These are phyloP conservation scores for Pythium myriotylum DNA, from an alignment of 352 stramenopile species.

Conservation along the genomic window DNA sequence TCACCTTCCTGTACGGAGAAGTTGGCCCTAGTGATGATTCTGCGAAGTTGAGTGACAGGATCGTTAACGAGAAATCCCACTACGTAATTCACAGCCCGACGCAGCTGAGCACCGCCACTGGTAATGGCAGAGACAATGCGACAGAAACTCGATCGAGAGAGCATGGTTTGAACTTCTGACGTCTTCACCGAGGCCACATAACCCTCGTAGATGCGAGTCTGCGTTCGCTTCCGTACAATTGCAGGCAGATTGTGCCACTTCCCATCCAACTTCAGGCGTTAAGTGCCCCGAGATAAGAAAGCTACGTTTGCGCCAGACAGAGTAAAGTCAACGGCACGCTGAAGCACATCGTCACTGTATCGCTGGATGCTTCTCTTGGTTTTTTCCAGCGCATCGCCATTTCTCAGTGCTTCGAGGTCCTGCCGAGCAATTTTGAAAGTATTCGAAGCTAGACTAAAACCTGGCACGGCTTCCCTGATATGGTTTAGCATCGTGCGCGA, in stretches of 20 bases:
- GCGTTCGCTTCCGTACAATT: no score
- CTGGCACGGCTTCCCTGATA: no score
- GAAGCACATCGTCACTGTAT: no score
- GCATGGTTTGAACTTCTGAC: background rate
- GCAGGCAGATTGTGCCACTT: no score
- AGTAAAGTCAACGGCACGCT: background rate
- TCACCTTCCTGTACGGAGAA: background rate
- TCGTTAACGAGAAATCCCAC: constrained; percentile 5
- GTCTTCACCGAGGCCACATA: background rate
- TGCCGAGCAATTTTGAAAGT: background rate
- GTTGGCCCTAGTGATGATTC: background rate
- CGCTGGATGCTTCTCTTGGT: no score
- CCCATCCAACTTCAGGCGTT: background rate
- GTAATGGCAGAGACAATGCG: background rate
- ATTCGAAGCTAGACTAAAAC: no score
- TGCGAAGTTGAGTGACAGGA: background rate
- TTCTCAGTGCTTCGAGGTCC: no score
- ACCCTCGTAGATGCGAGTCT: background rate
- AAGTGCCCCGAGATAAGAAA: constrained; percentile 1
- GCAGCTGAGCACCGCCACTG: background rate
- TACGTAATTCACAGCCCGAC: constrained; percentile 1
- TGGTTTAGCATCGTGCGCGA: background rate
- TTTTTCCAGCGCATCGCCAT: no score
- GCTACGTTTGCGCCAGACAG: background rate
- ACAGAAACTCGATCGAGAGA: background rate